Evolutionary conservation across 371 early-diverging fungal species (phyloP).

Genomic region (Saksenaea oblongispora): DNA sequence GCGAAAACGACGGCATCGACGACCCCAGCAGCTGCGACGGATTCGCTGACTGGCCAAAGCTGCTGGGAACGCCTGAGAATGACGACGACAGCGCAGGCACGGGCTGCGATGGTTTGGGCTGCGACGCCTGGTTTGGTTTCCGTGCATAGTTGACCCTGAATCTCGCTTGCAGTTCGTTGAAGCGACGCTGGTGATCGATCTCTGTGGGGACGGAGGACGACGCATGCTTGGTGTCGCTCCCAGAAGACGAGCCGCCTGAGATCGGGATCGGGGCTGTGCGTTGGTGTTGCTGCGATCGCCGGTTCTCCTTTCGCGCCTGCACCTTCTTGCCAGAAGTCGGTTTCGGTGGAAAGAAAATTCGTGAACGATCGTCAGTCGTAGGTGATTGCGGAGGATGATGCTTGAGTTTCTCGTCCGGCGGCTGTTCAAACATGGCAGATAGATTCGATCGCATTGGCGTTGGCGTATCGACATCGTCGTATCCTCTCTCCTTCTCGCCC

Average conservation of each 20-base stretch:
- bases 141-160: constrained; percentile 35
- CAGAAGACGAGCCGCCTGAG: not conserved
- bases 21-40: constrained; percentile 7
- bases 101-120: not conserved
- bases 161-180: constrained; percentile 32
- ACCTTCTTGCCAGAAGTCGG: constrained; percentile 3
- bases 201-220: constrained; percentile 17
- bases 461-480: not conserved
- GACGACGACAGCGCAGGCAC: constrained; percentile 9
- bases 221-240: not conserved
- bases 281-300: not conserved
- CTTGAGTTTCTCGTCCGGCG: constrained; percentile 7
- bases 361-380: not conserved
- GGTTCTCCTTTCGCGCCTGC: not conserved
- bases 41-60: not conserved
- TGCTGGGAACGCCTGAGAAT: constrained; percentile 2
- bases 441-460: constrained; percentile 19
- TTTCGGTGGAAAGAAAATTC: not conserved
- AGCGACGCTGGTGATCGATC: constrained; percentile 32
- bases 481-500: not conserved
- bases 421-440: constrained; percentile 24
- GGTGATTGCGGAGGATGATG: not conserved
- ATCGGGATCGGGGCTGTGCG: constrained; percentile 1
- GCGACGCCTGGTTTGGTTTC: constrained; percentile 18
- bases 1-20: constrained; percentile 13